Evolutionary conservation across 1,139 yeast species (phyloP).

Genomic region (Saccharomyces hybrid): DNA sequence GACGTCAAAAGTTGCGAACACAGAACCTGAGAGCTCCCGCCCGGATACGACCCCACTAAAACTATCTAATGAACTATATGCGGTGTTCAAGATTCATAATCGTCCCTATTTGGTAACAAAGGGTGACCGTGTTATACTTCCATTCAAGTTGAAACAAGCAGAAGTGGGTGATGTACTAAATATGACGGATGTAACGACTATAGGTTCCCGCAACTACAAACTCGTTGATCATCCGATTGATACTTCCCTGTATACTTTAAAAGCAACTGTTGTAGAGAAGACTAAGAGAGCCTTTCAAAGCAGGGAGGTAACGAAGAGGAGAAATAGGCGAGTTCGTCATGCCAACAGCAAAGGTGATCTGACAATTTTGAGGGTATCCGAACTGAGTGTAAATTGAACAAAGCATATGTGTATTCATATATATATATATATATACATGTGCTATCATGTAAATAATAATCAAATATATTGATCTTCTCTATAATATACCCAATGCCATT

Average conservation of each 20-base stretch:
- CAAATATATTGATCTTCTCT: background rate
- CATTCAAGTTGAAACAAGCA: constrained; percentile 66
- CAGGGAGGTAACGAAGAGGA: constrained; percentile 61
- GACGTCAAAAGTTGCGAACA: background rate
- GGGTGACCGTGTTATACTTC: constrained; percentile 78
- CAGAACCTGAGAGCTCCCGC: constrained; percentile 6
- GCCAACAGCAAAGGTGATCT: constrained; percentile 69
- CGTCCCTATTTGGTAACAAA: constrained; percentile 83
- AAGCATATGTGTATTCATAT: background rate
- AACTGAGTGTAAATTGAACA: constrained; percentile 44
- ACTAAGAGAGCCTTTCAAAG: constrained; percentile 74
- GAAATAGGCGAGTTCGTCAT: constrained; percentile 79
- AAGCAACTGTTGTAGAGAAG: constrained; percentile 77
- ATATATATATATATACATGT: background rate
- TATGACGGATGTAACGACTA: constrained; percentile 65
- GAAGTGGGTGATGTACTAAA: constrained; percentile 72
- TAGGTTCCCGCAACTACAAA: constrained; percentile 83
- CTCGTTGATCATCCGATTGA: constrained; percentile 49
- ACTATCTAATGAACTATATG: constrained; percentile 64
- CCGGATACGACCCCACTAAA: constrained; percentile 51
- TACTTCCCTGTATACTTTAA: constrained; percentile 48
- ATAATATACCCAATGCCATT: background rate
- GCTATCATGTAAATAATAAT: background rate
- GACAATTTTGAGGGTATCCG: constrained; percentile 74
- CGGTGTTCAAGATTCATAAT: constrained; percentile 72